Evolutionary conservation across 2,329 filamentous ascomycete species (phyloP), one percentile per base, ranked within the genome.

Genomic region (Penicillium sp.): DNA sequence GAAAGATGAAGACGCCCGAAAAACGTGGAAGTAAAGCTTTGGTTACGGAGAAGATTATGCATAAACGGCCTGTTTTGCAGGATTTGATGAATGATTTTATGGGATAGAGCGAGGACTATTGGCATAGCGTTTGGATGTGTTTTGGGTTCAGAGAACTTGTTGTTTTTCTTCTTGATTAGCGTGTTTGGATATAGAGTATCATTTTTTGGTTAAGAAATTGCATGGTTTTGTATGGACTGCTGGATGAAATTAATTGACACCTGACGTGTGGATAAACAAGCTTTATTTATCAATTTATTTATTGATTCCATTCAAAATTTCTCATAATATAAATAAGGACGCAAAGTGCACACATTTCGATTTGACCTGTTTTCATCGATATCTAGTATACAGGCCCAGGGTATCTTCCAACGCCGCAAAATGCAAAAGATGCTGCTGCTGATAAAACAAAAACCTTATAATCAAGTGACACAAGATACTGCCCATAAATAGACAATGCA

Each of bases 81-180:
- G 88, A 93, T 77, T 85, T 96, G 61, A 78, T 91, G 64, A 90
- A 94, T 73, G 89, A 91, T 54, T 60, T 75, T 62, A 59, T 67
- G 59, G 71, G 68, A 21, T 74, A 57, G 64, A 55, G 5, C 11
- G 2, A 16, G 30, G 12, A 21, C 5, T 16, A 30, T 30, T 24
- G 38, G 18, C 7, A 38, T 21, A 11, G 33, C 30, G 38, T 52
- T 40, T 52, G 30, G 48, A 50, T 47, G 33, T 30, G 20, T 6
- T n/a, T 46, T n/a, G 18, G 53, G 24, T 26, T 47, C 2, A 30
- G 3, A 14, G n/a, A 7, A 48, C 26, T n/a, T n/a, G 5, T 8
- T n/a, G n/a, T n/a, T n/a, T n/a, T n/a, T n/a, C n/a, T 24, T 40
- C n/a, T 40, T 40, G 9, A 18, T 23, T 43, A 9, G 40, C 18